Base-by-base conservation (phyloP, 208 protist genomes). In the Wallacemonas sp. region DNA sequence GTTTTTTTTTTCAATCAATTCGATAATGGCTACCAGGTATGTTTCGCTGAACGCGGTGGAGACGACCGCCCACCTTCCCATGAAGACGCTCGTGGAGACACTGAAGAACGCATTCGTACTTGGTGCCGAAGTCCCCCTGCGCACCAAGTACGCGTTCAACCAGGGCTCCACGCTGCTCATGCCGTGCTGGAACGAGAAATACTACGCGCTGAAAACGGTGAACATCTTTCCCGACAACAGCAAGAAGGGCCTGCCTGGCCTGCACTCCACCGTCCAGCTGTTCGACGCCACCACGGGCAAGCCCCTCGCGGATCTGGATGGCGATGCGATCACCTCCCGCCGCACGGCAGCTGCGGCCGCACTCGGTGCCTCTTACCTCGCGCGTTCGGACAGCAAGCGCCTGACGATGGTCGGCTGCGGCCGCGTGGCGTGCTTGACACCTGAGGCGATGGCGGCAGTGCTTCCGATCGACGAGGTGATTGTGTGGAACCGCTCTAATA, bases 121-220 rank as follows among this genome's bases (percentile, higher is more conserved):
- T 3, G 42, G 25, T 18, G 25, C 42, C 57, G 42, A 42, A 11
- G 42, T 36, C 0, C 61, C 61, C 10, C 45, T 67, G 5, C 61
- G 61, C n/a, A 42, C 42, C 61, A 67, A 36, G 42, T 48, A 67
- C 61, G 46, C 31, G 41, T 39, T 67, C 42, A 50, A 50, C 61
- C 8, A 31, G 4, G 61, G 61, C 41, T 52, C 26, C 23, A 55
- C 61, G 5, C 61, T 67, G 20, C 22, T 67, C 18, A 67, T 67
- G 61, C 61, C 61, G 31, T 25, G 39, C 11, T 67, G 61, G 61
- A 55, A 67, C 61, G 38, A 67, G 29, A 67, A 67, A 23, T 67
- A 67, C 44, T 67, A 67, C 46, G 61, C 39, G 45, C 2, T 67
- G 22, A 76, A 76, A 28, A 33, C 77, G 20, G 41, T 84, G 14